Evolutionary conservation across 2,329 filamentous ascomycete species (phyloP), one percentile per base, ranked within the genome.

Genomic region (Xylariaceae sp.): DNA sequence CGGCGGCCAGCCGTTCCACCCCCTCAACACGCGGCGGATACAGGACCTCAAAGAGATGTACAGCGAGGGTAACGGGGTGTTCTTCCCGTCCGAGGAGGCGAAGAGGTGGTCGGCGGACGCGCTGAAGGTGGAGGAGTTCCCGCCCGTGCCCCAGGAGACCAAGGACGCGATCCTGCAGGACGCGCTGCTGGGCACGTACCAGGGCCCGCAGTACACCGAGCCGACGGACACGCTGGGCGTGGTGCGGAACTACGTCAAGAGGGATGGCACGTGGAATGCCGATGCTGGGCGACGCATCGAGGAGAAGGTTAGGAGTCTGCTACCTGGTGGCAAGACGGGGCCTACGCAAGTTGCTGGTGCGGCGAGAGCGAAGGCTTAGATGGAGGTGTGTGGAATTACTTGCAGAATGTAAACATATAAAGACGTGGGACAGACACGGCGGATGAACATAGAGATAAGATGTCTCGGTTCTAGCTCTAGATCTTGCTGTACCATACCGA

Each of bases 121-220:
- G 8, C 56, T 59, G 45, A 49, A 58, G 33, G 35, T 57, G n/a
- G 61, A 59, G 27, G 61, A 53, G 18, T 50, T 55, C 39, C 18
- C 49, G 46, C 51, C 53, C 4, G 37, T 45, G 4, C 46, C 54
- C 15, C 24, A 54, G 36, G 57, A 58, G 53, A 58, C 62, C 26
- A 63, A 62, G 53, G 56, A 59, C 11, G 71, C 70, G 8, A 69
- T 77, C 10, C 46, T 77, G 6, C 67, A 73, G 55, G 54, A 67
- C 29, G 65, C 69, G 3, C 58, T 78, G 36, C 67, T 70, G 46
- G 76, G 76, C 41, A 66, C 67, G 45, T 74, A 77, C 59, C 60
- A 67, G 13, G 60, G 61, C 1, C 67, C 71, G 3, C 47, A 60
- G 51, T 70, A 67, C 43, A 67, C 65, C 4, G 64, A 68, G 1